These are phyloP conservation scores for Mallotus repandus DNA, from an alignment of 441 rosid species.

Conservation along the genomic window DNA sequence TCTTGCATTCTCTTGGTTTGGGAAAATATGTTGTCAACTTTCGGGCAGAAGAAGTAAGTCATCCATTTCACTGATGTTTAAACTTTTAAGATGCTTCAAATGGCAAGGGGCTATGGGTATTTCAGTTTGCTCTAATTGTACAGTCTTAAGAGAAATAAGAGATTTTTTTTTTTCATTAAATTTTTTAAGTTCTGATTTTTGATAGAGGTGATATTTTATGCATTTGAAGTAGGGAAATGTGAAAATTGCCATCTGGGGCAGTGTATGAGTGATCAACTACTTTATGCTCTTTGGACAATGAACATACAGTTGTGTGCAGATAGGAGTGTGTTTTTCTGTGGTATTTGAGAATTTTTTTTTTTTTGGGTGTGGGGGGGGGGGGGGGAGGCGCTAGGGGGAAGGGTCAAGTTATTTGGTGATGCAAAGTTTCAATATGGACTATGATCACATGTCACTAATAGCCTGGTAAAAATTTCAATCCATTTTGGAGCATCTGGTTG, in stretches of 20 bases:
- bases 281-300: neutral
- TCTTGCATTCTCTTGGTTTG: slow-evolving; percentile 54
- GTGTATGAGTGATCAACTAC: neutral
- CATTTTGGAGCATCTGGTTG: no score
- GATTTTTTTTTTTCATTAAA: neutral
- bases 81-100: neutral
- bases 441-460: no score
- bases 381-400: no score
- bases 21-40: slow-evolving; percentile 43
- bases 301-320: neutral
- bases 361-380: no score
- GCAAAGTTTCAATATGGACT: no score
- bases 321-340: neutral
- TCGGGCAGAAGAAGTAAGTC: slow-evolving; percentile 62
- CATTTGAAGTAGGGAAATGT: neutral
- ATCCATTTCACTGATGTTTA: neutral
- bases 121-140: neutral
- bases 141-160: neutral
- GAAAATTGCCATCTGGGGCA: neutral
- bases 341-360: no score
- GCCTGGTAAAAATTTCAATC: no score
- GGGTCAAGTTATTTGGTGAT: no score
- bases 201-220: neutral
- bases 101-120: neutral
- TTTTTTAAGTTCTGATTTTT: neutral